A percentile compares a stretch with the other conserved stretches of the same genome.
phyloP scores from a whole-genome alignment of 345 rosid genomes.

The Turritis glabra region DNA sequence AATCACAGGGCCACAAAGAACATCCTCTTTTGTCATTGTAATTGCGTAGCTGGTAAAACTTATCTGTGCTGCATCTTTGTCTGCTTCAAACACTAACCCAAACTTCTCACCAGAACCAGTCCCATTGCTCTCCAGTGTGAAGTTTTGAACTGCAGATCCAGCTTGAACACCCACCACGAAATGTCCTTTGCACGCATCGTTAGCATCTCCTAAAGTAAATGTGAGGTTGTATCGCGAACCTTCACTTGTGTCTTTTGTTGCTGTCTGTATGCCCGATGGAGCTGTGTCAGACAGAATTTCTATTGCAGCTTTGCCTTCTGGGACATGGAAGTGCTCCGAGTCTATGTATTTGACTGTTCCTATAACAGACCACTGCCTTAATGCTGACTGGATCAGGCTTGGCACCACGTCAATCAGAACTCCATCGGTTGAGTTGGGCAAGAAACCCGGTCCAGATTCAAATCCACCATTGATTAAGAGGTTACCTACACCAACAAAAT shows the following conservation, averaged over 20 bases:
- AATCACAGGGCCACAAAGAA: conserved; percentile 58
- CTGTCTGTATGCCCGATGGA: conserved; percentile 51
- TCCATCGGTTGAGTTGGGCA: conserved; percentile 49
- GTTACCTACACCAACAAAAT: conserved; percentile 41
- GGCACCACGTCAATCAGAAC: conserved; percentile 48
- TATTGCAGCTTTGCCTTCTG: conserved; percentile 60
- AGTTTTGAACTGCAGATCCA: conserved; percentile 46
- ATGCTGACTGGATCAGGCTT: conserved; percentile 50
- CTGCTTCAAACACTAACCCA: conserved; percentile 50
- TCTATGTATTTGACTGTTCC: conserved; percentile 61
- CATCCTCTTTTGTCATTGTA: conserved; percentile 50
- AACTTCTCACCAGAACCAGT: conserved; percentile 47
- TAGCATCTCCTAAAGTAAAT: conserved; percentile 60
- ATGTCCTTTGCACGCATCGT: conserved; percentile 45
- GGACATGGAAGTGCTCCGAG: conserved; percentile 54
- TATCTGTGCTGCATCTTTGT: conserved; percentile 40
- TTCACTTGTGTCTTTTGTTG: conserved; percentile 32
- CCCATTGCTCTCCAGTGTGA: conserved; percentile 50
- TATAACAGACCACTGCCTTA: conserved; percentile 49
- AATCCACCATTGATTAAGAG: conserved; percentile 60
- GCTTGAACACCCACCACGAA: conserved; percentile 48
- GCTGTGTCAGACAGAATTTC: conserved; percentile 46
- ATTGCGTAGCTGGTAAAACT: conserved; percentile 52
- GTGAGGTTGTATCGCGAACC: conserved; percentile 49
- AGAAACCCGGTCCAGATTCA: conserved; percentile 59